Conservation (phyloP, 192 early-diverging fungal species). For the Borealophlyctis nickersoniae region DNA sequence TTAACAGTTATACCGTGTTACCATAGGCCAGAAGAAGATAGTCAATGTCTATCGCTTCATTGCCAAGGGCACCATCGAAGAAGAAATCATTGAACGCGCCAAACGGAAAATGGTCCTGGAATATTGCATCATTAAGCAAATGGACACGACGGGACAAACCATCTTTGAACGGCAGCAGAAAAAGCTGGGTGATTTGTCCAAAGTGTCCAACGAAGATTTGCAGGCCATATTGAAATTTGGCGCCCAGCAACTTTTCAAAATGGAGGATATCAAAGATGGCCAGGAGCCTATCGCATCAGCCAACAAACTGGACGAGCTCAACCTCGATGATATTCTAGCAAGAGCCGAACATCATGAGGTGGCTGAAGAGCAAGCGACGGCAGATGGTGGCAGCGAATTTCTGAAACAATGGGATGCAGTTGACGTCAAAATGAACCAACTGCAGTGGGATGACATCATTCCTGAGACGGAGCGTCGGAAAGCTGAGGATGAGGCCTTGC, state of each 20-base stretch:
- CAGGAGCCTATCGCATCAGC: constrained; percentile 37
- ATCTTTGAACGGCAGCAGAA: constrained; percentile 46
- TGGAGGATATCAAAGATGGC: constrained; percentile 62
- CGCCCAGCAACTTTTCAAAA: constrained; percentile 92
- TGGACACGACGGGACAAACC: constrained; percentile 91
- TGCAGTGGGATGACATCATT: constrained; percentile 96
- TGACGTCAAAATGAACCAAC: constrained; percentile 70
- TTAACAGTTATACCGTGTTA: no score
- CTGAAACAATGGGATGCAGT: constrained; percentile 90
- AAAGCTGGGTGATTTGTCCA: constrained; percentile 35
- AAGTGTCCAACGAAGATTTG: constrained; percentile 79
- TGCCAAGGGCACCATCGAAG: constrained; percentile 96
- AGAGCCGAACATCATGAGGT: constrained; percentile 91
- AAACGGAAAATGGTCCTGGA: constrained; percentile 99
- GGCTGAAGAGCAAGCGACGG: constrained; percentile 47
- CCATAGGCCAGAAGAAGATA: constrained; percentile 88
- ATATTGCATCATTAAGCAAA: constrained; percentile 98
- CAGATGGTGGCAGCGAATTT: constrained; percentile 81
- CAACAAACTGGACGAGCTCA: constrained; percentile 86
- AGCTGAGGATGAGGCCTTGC: constrained; percentile 56
- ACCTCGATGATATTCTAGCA: constrained; percentile 95
- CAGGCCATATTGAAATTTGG: constrained; percentile 97
- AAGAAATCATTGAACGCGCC: constrained; percentile 96
- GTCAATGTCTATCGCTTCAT: constrained; percentile 98
- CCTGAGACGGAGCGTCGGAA: constrained; percentile 81